Conservation (phyloP, 176 grass and related monocot genomes). For the Rhipidocladum racemiflorum region DNA sequence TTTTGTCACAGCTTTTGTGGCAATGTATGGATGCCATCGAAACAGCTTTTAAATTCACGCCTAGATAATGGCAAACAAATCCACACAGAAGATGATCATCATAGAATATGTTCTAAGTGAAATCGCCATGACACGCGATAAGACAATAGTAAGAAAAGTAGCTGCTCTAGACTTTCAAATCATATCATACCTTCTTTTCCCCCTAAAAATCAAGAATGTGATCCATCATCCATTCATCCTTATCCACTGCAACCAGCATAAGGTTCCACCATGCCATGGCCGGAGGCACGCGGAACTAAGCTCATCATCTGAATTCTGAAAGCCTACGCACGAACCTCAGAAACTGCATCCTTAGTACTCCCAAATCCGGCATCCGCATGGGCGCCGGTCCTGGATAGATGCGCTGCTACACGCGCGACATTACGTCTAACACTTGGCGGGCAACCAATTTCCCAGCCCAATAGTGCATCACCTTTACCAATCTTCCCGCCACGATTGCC, state of each 20-base stretch:
- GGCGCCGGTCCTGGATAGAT: neutral
- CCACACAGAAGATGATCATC: neutral
- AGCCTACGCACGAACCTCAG: neutral
- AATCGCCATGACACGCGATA: neutral
- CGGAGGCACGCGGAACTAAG: neutral
- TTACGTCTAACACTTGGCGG: conserved; percentile 18
- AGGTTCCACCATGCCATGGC: neutral
- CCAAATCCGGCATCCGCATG: neutral
- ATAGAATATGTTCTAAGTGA: neutral
- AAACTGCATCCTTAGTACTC: neutral
- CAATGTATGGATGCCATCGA: too few species aligned
- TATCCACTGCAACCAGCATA: neutral
- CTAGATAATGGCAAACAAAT: neutral
- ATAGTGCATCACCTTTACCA: neutral
- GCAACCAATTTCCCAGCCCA: neutral
- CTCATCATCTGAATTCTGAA: conserved; percentile 12
- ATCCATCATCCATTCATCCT: neutral
- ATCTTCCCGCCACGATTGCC: neutral
- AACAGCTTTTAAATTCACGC: neutral
- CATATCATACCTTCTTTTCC: neutral
- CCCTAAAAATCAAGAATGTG: neutral
- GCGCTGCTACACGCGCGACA: neutral
- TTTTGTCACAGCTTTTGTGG: too few species aligned
- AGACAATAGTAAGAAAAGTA: neutral
- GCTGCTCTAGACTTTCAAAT: neutral